phyloP scores from a whole-genome alignment of 106 monocot species.

The Allium sativum region DNA sequence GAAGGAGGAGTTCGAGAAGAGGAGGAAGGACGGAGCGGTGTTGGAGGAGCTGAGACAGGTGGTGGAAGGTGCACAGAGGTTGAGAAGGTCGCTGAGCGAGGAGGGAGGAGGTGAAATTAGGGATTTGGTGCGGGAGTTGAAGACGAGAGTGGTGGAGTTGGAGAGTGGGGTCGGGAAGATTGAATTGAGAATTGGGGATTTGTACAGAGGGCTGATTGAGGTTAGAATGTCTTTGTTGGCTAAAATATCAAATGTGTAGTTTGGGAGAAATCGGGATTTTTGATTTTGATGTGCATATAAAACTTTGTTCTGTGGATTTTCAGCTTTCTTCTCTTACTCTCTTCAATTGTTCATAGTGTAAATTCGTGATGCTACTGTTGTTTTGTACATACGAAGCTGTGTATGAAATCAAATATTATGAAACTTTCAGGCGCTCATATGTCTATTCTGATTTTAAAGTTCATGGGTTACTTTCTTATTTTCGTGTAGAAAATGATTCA shows the following conservation, averaged over 20 bases:
- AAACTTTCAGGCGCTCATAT: too few relatives aligned
- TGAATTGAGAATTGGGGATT: constrained; percentile 27
- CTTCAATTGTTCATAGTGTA: too few relatives aligned
- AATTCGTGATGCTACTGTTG: too few relatives aligned
- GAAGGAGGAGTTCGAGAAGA: constrained; percentile 31
- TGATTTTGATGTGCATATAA: too few relatives aligned
- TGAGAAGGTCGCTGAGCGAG: constrained; percentile 7
- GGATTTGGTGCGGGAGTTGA: not conserved
- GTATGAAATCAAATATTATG: too few relatives aligned
- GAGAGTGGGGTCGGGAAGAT: constrained; percentile 14
- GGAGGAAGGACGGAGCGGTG: constrained; percentile 12
- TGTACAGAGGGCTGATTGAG: constrained; percentile 23
- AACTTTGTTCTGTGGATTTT: too few relatives aligned
- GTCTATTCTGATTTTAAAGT: too few relatives aligned
- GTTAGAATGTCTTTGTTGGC: constrained; percentile 27
- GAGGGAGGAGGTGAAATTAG: not conserved
- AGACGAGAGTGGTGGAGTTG: constrained; percentile 6
- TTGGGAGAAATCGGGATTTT: not conserved
- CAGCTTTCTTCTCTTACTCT: too few relatives aligned
- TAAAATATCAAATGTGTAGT: constrained; percentile 5
- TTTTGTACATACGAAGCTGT: too few relatives aligned
- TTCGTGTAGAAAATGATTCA: too few relatives aligned
- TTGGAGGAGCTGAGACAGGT: constrained; percentile 24
- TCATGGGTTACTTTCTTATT: too few relatives aligned
- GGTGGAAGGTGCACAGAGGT: constrained; percentile 4